These are phyloP conservation scores for Trichoderma sp. DNA, from an alignment of 2,329 filamentous ascomycete genomes.

Conservation along the genomic window DNA sequence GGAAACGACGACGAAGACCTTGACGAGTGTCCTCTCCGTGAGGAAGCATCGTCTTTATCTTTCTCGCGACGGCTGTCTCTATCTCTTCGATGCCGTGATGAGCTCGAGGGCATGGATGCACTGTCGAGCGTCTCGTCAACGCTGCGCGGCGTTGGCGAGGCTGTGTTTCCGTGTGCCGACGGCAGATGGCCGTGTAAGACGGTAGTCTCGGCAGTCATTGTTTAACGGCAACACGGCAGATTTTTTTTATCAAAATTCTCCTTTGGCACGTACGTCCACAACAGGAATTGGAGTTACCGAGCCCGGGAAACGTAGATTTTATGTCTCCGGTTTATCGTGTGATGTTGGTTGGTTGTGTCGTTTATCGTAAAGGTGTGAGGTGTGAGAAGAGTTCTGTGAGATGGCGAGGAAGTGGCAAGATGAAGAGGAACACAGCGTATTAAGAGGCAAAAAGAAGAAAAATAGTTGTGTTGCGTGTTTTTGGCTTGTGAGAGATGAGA, in stretches of 20 bases:
- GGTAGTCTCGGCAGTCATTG: constrained; percentile 15
- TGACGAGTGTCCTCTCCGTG: neutral
- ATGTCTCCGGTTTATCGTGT: neutral
- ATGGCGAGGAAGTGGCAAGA: neutral
- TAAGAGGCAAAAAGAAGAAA: neutral
- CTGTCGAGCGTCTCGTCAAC: neutral
- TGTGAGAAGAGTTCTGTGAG: neutral
- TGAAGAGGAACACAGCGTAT: neutral
- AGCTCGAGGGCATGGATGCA: neutral
- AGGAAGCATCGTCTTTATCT: neutral
- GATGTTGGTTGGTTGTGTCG: neutral
- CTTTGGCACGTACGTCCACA: neutral
- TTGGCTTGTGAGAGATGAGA: neutral
- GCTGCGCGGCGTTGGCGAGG: constrained; percentile 12
- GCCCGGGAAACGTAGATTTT: neutral
- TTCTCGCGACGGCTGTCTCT: neutral
- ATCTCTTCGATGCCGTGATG: neutral
- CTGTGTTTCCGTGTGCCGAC: constrained; percentile 12
- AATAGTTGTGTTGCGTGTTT: neutral
- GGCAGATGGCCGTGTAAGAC: constrained; percentile 16
- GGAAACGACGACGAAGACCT: neutral
- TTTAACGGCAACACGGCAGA: constrained; percentile 7
- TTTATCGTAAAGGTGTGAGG: neutral
- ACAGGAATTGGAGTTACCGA: neutral
- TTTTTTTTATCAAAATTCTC: neutral